Evolutionary conservation across 768 basidiomycete genomes (phyloP), one percentile per base, ranked within the genome.

Genomic region (Trametes maxima): DNA sequence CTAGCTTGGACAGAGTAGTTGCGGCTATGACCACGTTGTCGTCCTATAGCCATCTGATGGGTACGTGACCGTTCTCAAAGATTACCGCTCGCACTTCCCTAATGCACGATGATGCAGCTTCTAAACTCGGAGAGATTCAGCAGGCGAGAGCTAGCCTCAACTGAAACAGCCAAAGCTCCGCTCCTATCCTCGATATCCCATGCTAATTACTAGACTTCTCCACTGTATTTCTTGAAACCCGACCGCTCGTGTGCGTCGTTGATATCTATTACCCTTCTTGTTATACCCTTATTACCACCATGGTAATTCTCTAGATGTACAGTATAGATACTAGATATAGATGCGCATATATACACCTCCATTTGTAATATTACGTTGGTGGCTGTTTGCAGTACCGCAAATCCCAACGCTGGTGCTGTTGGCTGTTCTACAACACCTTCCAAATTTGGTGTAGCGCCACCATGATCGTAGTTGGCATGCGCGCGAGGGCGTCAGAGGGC

Each of bases 41-140:
- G 1, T 37, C 25, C 5, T 61, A 44, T 10, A 68, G 63, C 47
- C 66, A 63, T 13, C 55, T 72, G 42, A 72, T 72, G 68, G 66
- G 71, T 72, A 47, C 22, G 68, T 58, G 25, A 5, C 22, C 10
- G 13, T 33, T 33, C 50, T 10, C 36, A 10, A 35, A 2, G 40
- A 51, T 25, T 39, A 3, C 54, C 13, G 2, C 16, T 13, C 5
- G 28, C 28, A 33, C n/a, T 3, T 25, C 3, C 13, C 37, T 49
- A 2, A 37, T 28, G 28, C 22, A 37, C 17, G 3, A 17, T 24
- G 7, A 40, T 17, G 11, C 40, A 65, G 64, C 49, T 6, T 49
- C 54, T 1, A 45, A 59, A 7, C 60, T 58, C 10, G 35, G 37
- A 0, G 56, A 61, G 22, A 44, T 65, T 4, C 64, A 65, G 48